Conservation (phyloP, 345 rosid genomes). For the Eucalyptus erythrocorys region DNA sequence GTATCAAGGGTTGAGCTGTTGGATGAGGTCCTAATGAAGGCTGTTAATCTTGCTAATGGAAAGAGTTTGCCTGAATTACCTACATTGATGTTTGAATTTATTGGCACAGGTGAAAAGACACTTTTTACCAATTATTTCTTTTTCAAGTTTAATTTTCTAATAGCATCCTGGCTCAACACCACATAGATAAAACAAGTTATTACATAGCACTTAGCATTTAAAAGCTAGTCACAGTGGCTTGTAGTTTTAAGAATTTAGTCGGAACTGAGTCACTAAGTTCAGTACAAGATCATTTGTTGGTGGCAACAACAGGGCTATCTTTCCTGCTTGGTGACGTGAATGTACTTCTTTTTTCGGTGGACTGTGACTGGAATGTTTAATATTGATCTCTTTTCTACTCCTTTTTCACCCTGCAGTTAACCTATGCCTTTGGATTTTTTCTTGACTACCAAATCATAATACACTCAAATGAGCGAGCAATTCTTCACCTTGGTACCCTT, state of each 20-base stretch:
- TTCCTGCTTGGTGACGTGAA: neutral
- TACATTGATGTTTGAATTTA: slow-evolving; percentile 87
- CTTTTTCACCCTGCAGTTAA: neutral
- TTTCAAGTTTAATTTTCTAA: neutral
- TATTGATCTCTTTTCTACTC: neutral
- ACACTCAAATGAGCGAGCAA: neutral
- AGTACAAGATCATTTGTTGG: neutral
- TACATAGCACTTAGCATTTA: neutral
- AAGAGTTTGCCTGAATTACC: slow-evolving; percentile 73
- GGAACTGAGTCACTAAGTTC: neutral
- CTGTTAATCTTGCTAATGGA: slow-evolving; percentile 79
- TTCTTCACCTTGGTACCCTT: neutral
- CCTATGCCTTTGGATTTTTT: neutral
- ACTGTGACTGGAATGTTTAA: neutral
- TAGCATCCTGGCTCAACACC: neutral
- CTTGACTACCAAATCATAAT: neutral
- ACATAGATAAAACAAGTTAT: neutral
- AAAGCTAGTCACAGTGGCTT: neutral
- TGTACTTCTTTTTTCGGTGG: neutral
- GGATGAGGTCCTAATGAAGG: slow-evolving; percentile 84
- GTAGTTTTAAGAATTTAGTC: neutral
- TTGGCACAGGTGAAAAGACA: slow-evolving; percentile 56
- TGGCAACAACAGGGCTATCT: neutral
- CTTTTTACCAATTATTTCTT: neutral
- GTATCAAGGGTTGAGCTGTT: slow-evolving; percentile 85